phyloP scores from a whole-genome alignment of 345 rosid species.

The Acer negundo region DNA sequence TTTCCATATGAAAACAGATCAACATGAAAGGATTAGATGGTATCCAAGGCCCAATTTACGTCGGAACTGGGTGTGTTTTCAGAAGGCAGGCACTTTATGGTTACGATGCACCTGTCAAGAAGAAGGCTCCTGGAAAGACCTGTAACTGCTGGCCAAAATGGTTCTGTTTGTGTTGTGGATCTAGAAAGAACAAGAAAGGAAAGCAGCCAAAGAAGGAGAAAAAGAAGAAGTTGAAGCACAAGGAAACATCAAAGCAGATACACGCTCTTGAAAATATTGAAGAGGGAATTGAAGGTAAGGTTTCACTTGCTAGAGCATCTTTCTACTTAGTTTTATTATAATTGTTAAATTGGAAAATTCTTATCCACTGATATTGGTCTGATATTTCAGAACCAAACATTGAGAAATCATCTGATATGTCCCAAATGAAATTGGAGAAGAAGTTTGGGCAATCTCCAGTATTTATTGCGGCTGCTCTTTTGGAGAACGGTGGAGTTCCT shows the following conservation, averaged over 20 bases:
- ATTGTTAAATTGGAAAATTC: not conserved
- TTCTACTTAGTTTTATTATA: not conserved
- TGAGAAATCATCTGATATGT: conserved; percentile 54
- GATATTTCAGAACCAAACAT: conserved; percentile 40
- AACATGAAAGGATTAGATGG: conserved; percentile 99
- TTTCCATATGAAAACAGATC: conserved; percentile 51
- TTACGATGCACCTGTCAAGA: conserved; percentile 82
- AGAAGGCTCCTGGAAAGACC: conserved; percentile 85
- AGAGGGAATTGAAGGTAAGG: conserved; percentile 64
- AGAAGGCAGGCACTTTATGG: conserved; percentile 95
- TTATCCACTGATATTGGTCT: conserved; percentile 5
- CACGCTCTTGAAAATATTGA: conserved; percentile 87
- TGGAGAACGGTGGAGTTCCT: conserved; percentile 85
- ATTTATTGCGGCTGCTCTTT: conserved; percentile 68
- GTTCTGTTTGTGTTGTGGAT: conserved; percentile 76
- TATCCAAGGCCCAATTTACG: conserved; percentile 95
- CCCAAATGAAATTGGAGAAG: conserved; percentile 78
- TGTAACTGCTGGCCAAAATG: conserved; percentile 98
- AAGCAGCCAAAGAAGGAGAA: conserved; percentile 60
- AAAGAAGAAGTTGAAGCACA: conserved; percentile 61
- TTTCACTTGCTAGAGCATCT: not conserved
- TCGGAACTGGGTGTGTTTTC: conserved; percentile 97
- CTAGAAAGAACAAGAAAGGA: conserved; percentile 71
- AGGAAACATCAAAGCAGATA: conserved; percentile 89
- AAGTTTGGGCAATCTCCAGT: conserved; percentile 96